Evolutionary conservation across 2,329 filamentous ascomycete genomes (phyloP).

Genomic region (Penicillium hesseltinei): DNA sequence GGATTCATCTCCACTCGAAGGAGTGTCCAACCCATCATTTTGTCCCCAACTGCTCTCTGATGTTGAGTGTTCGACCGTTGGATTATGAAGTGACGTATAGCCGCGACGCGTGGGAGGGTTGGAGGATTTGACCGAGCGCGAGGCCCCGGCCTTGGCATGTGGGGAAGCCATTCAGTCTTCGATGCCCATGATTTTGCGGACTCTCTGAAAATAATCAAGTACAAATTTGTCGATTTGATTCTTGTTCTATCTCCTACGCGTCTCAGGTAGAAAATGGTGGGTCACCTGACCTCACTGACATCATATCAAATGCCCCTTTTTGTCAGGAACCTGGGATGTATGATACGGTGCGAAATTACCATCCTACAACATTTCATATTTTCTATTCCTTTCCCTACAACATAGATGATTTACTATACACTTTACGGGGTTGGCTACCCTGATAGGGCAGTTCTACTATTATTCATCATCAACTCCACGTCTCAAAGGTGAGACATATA

Average conservation of each 20-base stretch:
- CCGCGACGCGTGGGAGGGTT: slow-evolving; percentile 1
- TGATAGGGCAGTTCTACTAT: background rate
- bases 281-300: slow-evolving; percentile 11
- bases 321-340: background rate
- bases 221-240: background rate
- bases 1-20: slow-evolving; percentile 13
- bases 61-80: background rate
- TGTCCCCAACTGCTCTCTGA: background rate
- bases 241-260: background rate
- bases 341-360: background rate
- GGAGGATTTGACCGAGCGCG: background rate
- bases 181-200: slow-evolving; percentile 1
- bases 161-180: slow-evolving; percentile 5
- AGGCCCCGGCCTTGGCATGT: background rate
- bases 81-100: background rate
- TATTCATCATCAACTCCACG: background rate
- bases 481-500: background rate
- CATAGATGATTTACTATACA: no score
- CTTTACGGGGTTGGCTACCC: background rate
- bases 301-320: background rate
- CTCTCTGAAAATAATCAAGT: background rate
- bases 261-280: background rate
- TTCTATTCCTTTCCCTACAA: no score
- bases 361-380: background rate
- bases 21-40: background rate